Percentiles rank a stretch among this genome's conserved stretches.
Evolutionary conservation across 495 filamentous ascomycete species (phyloP).

Genomic region (Chaetomium fimeti): DNA sequence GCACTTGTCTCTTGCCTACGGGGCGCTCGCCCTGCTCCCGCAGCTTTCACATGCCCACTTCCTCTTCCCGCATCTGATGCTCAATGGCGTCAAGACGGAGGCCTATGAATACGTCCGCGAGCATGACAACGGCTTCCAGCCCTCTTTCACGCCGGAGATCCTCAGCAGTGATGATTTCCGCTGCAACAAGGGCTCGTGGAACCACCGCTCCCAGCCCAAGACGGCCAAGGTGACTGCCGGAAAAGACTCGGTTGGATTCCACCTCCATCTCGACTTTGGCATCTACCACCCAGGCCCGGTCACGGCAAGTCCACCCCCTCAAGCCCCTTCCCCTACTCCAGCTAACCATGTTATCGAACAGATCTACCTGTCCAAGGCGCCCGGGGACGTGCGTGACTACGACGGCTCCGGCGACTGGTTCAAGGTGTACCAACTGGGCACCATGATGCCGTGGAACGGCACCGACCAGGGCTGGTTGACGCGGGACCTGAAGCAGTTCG

Average conservation of each 20-base stretch:
- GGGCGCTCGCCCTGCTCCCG: conserved; percentile 17
- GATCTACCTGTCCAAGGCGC: conserved; percentile 48
- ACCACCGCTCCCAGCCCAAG: conserved; percentile 22
- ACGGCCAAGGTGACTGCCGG: conserved; percentile 25
- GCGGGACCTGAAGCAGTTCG: conserved; percentile 20
- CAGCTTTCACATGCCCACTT: conserved; percentile 22
- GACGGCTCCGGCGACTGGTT: conserved; percentile 51
- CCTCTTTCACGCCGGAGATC: conserved; percentile 37
- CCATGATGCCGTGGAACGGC: conserved; percentile 23
- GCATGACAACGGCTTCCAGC: conserved; percentile 45
- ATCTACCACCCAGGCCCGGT: conserved; percentile 27
- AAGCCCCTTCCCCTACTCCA: background rate
- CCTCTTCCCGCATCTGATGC: conserved; percentile 28
- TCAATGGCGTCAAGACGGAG: conserved; percentile 40
- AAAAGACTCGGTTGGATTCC: conserved; percentile 22
- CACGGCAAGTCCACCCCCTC: conserved; percentile 2
- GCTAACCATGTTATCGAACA: background rate
- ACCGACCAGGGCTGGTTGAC: conserved; percentile 29
- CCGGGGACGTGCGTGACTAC: conserved; percentile 42
- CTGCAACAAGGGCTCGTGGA: conserved; percentile 27
- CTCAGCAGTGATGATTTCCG: conserved; percentile 40
- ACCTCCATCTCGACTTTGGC: conserved; percentile 31
- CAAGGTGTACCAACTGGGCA: conserved; percentile 44
- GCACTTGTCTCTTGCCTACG: conserved; percentile 11
- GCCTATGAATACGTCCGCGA: conserved; percentile 28